Evolutionary conservation across 2,329 filamentous ascomycete genomes (phyloP), one percentile per base, ranked within the genome.

Genomic region (Mollisia scopiformis): DNA sequence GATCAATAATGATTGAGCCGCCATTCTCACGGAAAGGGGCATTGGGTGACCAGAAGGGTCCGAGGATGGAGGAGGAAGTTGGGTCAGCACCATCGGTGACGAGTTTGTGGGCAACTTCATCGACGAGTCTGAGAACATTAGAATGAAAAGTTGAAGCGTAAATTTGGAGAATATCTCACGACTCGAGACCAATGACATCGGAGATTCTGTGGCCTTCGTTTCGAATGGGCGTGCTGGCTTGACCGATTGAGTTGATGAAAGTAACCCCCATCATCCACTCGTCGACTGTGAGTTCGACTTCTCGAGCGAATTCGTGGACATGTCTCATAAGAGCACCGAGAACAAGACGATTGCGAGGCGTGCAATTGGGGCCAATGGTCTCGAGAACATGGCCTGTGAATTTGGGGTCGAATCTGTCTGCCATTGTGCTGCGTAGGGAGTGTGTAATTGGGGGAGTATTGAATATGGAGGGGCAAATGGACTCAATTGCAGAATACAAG

Each of bases 11-110:
- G 64, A 95, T 92, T 68, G 80, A 87, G 47, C 81, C 83, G 52
- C 89, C 92, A 71, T 89, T 89, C n/a, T 85, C 76, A 50, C 88
- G 83, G 59, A 83, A 77, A 3, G 92, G 91, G 0, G 91, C 86
- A 68, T 93, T 83, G 46, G 86, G 82, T 6, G 91, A 84, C 85
- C 90, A 96, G 78, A 96, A 96, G 1, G 92, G 92, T 0, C 92
- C 92, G 0, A 96, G 83, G 66, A 96, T 92, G 47, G 92, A 87
- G 3, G 89, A 90, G 1, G 90, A 67, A 4, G 64, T 70, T 10
- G 65, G 62, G 27, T 35, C 55, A 8, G 58, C 60, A 35, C 51
- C 41, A 11, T 69, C 68, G 27, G 59, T 62, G 47, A 67, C 35
- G 8, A 64, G 27, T 23, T 61, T 58, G 54, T 68, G 62, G n/a